Evolutionary conservation across 2,329 filamentous ascomycete genomes (phyloP), one percentile per base, ranked within the genome.

Genomic region (Epichloe coenophiala): DNA sequence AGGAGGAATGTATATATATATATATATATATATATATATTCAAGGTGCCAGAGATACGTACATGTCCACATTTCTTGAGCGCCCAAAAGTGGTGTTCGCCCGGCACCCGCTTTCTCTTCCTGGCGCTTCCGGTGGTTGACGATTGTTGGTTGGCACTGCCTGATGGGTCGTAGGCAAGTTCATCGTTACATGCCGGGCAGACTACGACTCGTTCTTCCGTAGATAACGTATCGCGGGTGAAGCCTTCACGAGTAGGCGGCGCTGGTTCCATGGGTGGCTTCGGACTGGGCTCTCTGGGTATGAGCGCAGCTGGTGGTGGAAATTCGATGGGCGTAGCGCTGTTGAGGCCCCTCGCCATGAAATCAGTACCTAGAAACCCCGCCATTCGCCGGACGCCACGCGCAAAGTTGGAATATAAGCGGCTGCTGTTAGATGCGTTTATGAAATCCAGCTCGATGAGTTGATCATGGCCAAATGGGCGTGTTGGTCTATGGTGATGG

Each of bases 51-150:
- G 37, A 36, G 8, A n/a, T 37, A 43, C 47, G 12, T 76, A 97
- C 93, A 70, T 98, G 93, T 56, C 93, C 93, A 64, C 93, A 98
- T 48, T 77, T 77, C 67, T 90, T 95, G 37, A 93, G 76, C 1
- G 93, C 84, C 89, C 90, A 97, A 55, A 97, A 91, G 60, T 95
- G 86, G 61, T 87, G 83, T 66, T 95, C 89, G 21, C 74, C 76
- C 6, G 71, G 67, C 19, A 74, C 70, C 35, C 64, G 58, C 59
- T 76, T 81, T 45, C 69, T 68, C 39, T 69, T 74, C 55, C 59
- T 67, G 15, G 21, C 42, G 27, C 37, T 21, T 0, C 56, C 51
- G 11, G 27, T 3, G 54, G 53, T 13, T 57, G 53, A n/a, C 56
- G 48, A 36, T 54, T 58, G 37, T 41, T 49, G 52, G 3, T 51